Conservation (phyloP, 2,329 filamentous ascomycete genomes). For the Beauveria medogensis region DNA sequence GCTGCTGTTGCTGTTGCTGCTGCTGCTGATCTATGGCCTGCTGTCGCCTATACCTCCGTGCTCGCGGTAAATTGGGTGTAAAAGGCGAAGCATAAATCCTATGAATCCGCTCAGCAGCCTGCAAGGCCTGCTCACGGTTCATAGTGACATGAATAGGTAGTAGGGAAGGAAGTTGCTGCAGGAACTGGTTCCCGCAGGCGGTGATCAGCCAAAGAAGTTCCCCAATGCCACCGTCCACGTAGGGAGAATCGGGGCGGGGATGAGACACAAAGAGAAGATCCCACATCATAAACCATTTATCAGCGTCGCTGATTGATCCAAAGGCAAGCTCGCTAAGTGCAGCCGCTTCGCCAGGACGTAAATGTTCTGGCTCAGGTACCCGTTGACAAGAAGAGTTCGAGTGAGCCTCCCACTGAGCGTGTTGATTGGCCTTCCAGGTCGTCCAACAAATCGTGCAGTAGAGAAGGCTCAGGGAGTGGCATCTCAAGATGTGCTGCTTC, state of each 20-base stretch:
- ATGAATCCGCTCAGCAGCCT: neutral
- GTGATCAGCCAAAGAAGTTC: neutral
- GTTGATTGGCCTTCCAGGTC: neutral
- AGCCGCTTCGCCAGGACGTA: neutral
- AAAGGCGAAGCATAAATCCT: neutral
- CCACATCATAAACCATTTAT: constrained; percentile 8
- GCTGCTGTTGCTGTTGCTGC: neutral
- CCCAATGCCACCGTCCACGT: neutral
- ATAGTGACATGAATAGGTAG: neutral
- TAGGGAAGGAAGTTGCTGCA: neutral
- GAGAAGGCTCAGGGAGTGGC: neutral
- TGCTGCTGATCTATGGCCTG: neutral
- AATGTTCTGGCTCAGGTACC: neutral
- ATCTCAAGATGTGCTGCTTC: neutral
- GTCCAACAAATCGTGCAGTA: constrained; percentile 2
- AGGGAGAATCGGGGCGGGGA: neutral
- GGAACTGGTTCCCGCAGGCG: neutral
- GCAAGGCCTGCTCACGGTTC: neutral
- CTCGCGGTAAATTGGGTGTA: neutral
- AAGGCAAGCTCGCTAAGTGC: neutral
- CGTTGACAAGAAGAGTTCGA: neutral
- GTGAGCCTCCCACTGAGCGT: neutral
- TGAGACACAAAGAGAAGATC: constrained; percentile 3
- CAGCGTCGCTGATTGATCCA: neutral
- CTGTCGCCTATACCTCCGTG: neutral